Base-by-base conservation (phyloP, 805 yeast genomes). In the Myxozyma monticola region DNA sequence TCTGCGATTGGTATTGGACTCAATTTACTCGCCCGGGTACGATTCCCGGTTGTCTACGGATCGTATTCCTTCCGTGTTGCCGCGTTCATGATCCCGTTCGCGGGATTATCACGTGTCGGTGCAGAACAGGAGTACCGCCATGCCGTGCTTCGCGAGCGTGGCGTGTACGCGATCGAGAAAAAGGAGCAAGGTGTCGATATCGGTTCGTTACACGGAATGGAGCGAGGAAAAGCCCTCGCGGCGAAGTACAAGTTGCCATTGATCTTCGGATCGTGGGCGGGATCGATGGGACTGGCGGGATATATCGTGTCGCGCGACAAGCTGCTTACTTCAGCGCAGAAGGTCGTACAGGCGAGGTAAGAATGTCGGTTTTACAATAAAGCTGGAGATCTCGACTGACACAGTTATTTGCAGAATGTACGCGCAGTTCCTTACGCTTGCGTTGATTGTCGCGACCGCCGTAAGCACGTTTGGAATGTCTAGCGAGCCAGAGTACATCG, bases 401-500 rank as follows among this genome's bases (percentile, higher is more conserved):
- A 36, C 18, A 4, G 3, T 5, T 25, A 10, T 26, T 28, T 17
- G 5, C 26, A 51, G 95, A 78, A 87, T 87, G 86, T 87, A 86
- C 65, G 95, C 95, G 6, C 95, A 88, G 68, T 85, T 84, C 57
- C 69, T 85, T 46, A 84, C 95, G 1, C 88, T 88, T 44, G 76
- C 77, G 10, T 70, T 88, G 56, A 70, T 87, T 57, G 69, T 87
- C 45, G 88, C 82, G 20, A 79, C 93, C 0, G 76, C 88, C n/a
- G 38, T 34, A 3, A 21, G 17, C 9, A 31, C 45, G n/a, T 26
- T 51, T n/a, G 41, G 45, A 17, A 18, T 18, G 24, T 81, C 72
- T 49, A 69, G 69, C 37, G 75, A 45, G 24, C 47, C 47, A 4
- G 44, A 28, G 14, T 50, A 50, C 15, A 37, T 50, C 21, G 26